A percentile compares a stretch with the other conserved stretches of the same genome.
phyloP scores from a whole-genome alignment of 2,329 filamentous ascomycete species.

The Onygenales sp. region DNA sequence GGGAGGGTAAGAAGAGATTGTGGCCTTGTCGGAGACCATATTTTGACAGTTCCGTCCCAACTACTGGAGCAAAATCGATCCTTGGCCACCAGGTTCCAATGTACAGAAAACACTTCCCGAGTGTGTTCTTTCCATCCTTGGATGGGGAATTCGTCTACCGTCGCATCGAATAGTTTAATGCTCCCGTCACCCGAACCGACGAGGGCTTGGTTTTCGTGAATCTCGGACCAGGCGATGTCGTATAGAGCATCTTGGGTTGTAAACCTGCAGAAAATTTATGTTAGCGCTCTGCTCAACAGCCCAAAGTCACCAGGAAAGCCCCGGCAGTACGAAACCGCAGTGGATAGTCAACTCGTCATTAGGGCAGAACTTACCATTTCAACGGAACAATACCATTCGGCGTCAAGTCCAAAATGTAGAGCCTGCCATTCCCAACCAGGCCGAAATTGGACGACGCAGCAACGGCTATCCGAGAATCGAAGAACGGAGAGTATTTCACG shows the following conservation, averaged over 20 bases:
- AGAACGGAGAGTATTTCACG: constrained; percentile 97
- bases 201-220: constrained; percentile 89
- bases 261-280: constrained; percentile 48
- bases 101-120: constrained; percentile 82
- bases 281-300: not conserved
- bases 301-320: too few relatives aligned
- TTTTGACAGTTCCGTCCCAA: constrained; percentile 93
- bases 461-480: constrained; percentile 87
- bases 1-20: constrained; percentile 76
- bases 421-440: constrained; percentile 86
- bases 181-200: constrained; percentile 87
- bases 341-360: not conserved
- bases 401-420: constrained; percentile 77
- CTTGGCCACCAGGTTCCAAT: constrained; percentile 87
- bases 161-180: constrained; percentile 86
- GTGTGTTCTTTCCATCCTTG: constrained; percentile 91
- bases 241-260: constrained; percentile 97
- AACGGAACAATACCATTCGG: constrained; percentile 73
- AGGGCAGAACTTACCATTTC: constrained; percentile 53
- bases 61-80: constrained; percentile 83
- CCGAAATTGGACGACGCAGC: constrained; percentile 91
- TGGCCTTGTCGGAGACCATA: constrained; percentile 76
- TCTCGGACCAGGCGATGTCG: constrained; percentile 89
- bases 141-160: constrained; percentile 72
- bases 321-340: too few relatives aligned